phyloP scores from a whole-genome alignment of 768 basidiomycete genomes.

The Kwoniella dejecticola region DNA sequence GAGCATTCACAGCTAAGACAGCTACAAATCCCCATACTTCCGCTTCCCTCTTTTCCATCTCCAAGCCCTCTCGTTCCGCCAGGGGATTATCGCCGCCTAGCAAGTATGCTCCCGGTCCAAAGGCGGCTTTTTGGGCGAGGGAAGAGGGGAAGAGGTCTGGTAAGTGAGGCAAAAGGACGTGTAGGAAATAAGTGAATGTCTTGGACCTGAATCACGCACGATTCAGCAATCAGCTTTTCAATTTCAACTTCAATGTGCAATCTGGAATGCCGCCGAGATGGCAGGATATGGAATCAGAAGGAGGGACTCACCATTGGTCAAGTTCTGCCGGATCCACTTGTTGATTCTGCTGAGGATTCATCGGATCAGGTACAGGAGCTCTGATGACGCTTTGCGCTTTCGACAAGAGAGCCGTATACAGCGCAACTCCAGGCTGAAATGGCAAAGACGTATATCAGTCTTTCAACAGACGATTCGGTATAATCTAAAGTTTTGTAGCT shows the following conservation, averaged over 20 bases:
- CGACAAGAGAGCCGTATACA: slow-evolving; percentile 86
- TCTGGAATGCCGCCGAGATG: no score
- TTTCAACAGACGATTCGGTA: background rate
- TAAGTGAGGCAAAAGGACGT: slow-evolving; percentile 73
- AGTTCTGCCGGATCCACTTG: slow-evolving; percentile 66
- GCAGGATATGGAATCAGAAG: slow-evolving; percentile 1
- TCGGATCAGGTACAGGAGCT: slow-evolving; percentile 64
- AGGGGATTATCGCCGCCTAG: slow-evolving; percentile 28
- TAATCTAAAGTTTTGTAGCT: no score
- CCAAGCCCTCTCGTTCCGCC: slow-evolving; percentile 47
- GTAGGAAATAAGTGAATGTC: slow-evolving; percentile 85
- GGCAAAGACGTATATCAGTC: slow-evolving; percentile 9
- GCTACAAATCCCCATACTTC: slow-evolving; percentile 56
- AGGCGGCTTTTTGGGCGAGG: slow-evolving; percentile 57
- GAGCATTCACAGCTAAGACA: slow-evolving; percentile 71
- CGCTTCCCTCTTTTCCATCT: slow-evolving; percentile 54
- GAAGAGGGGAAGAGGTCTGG: slow-evolving; percentile 86
- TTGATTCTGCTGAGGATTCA: slow-evolving; percentile 57
- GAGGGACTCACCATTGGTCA: slow-evolving; percentile 67
- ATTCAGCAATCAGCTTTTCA: no score
- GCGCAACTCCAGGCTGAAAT: slow-evolving; percentile 79
- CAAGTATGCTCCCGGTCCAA: slow-evolving; percentile 58
- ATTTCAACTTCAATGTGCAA: no score
- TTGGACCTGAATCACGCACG: slow-evolving; percentile 65
- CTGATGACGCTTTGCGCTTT: slow-evolving; percentile 92